Evolutionary conservation across 2,329 filamentous ascomycete genomes (phyloP), one percentile per base, ranked within the genome.

Genomic region (Botryotinia convoluta): DNA sequence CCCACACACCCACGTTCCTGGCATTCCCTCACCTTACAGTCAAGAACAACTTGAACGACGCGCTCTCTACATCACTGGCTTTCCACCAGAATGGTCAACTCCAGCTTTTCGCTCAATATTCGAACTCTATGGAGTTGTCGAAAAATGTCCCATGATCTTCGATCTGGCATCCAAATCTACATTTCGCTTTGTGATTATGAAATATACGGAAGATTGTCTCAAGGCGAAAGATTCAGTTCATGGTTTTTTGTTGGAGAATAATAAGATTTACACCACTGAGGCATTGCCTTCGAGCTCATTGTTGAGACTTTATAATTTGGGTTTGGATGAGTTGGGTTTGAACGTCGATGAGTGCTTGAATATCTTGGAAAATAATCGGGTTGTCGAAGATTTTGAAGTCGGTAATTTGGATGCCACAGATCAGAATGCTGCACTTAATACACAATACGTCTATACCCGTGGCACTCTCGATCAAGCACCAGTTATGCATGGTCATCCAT

Each of bases 111-210:
- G 63, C 12, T 57, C 45, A 9, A 71, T 79, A 18, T 76, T 79
- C 64, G 62, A 71, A 29, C 42, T 48, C 20, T 75, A 73, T 57
- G 78, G 74, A 44, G 69, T 54, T 3, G 74, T 77, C 29, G 74
- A 74, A 8, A 77, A 72, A 44, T 73, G 64, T 39, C 75, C 78
- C 1, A 64, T 63, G 1, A 62, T 80, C 14, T 76, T 78, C 35
- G 76, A 77, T 57, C 39, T 75, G 9, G 67, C 45, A 18, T 75
- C 74, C 18, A 61, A 71, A 29, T 54, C 73, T 20, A 77, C 76
- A 1, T 79, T 79, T 61, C 75, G 78, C 42, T 79, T 77, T 76
- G 71, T 78, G 26, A 64, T 79, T 26, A 76, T 79, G 76, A 51
- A 59, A 7, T 75, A 73, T 22, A 48, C 39, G n/a, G 74, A 76